Conservation (phyloP, 129 eudicot genomes). For the Kitagawia praeruptora region DNA sequence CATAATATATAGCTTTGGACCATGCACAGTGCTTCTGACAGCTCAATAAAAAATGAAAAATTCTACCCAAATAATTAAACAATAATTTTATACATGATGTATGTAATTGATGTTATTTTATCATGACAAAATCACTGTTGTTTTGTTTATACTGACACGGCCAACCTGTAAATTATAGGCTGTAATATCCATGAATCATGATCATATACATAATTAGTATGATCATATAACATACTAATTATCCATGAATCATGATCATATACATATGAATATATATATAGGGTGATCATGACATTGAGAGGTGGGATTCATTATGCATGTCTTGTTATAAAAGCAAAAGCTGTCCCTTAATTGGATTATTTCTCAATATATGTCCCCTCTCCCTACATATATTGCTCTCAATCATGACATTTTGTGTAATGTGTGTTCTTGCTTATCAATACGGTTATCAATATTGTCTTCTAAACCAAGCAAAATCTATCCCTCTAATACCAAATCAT, state of each 20-base stretch:
- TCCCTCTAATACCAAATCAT: neutral
- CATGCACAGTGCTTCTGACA: neutral
- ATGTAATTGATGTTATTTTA: neutral
- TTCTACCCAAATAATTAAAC: neutral
- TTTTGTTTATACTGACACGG: neutral
- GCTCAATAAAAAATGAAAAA: neutral
- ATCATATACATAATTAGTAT: neutral
- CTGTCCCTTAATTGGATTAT: constrained; percentile 6
- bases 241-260: neutral
- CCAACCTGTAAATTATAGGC: neutral
- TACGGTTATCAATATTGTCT: constrained; percentile 20
- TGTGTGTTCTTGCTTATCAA: constrained; percentile 13
- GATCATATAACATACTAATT: too few relatives aligned
- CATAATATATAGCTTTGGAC: neutral
- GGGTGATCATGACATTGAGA: constrained; percentile 3
- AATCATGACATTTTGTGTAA: constrained; percentile 19
- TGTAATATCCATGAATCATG: neutral
- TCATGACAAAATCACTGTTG: neutral
- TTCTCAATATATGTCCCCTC: constrained; percentile 17
- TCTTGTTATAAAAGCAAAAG: constrained; percentile 43
- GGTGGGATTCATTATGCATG: constrained; percentile 24
- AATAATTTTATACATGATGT: neutral
- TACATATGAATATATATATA: neutral
- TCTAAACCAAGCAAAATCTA: constrained; percentile 26
- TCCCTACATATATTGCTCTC: constrained; percentile 19